Evolutionary conservation across 176 grass and related monocot genomes (phyloP).

Genomic region (Tuctoria greenei): DNA sequence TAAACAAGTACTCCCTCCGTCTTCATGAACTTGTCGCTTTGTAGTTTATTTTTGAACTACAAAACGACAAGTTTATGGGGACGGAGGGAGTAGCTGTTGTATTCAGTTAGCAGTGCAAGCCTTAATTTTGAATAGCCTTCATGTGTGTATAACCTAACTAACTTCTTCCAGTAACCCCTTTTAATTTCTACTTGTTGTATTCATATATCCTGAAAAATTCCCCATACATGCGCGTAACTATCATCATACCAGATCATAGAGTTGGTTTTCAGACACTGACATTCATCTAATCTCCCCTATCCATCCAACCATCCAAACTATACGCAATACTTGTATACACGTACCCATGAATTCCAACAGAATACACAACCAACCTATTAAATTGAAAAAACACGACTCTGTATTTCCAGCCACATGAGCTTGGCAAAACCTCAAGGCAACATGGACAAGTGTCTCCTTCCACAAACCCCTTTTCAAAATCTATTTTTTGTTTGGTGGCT

Average conservation of each 20-base stretch:
- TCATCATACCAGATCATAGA: neutral
- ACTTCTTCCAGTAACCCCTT: neutral
- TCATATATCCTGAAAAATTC: neutral
- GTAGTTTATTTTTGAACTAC: too few species aligned
- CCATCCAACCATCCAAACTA: conserved; percentile 6
- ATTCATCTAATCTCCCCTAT: conserved; percentile 1
- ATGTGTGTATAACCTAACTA: neutral
- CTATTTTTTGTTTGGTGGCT: neutral
- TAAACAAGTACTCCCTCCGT: too few species aligned
- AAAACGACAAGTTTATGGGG: too few species aligned
- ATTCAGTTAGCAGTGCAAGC: neutral
- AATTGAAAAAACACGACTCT: neutral
- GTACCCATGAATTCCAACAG: neutral
- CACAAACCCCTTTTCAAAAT: neutral
- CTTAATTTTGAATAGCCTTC: neutral
- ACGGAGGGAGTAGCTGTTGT: neutral
- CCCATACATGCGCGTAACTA: neutral
- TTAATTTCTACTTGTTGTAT: neutral
- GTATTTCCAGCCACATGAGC: conserved; percentile 26
- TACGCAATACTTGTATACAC: neutral
- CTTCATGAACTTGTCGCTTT: too few species aligned
- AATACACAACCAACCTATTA: neutral
- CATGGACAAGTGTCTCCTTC: conserved; percentile 22
- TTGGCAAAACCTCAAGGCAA: conserved; percentile 31
- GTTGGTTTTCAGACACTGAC: conserved; percentile 13